These are phyloP conservation scores for Leucogyrophana mollusca DNA, from an alignment of 768 basidiomycete genomes.

Conservation along the genomic window DNA sequence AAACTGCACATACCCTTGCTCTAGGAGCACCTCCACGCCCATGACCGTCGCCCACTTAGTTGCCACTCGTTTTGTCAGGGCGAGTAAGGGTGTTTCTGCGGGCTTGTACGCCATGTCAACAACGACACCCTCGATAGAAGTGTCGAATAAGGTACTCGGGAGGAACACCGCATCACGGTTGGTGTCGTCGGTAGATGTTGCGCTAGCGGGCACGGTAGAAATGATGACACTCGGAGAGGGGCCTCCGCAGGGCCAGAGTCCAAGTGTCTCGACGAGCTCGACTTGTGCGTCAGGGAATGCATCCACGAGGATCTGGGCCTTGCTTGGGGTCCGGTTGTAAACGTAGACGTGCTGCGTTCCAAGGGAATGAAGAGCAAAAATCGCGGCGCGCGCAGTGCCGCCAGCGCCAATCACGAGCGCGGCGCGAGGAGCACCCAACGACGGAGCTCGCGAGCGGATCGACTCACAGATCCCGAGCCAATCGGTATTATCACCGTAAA, in stretches of 20 bases:
- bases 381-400: constrained; percentile 91
- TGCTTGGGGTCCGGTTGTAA: constrained; percentile 79
- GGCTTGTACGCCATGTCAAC: constrained; percentile 97
- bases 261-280: constrained; percentile 57
- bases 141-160: constrained; percentile 54
- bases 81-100: constrained; percentile 75
- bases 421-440: constrained; percentile 35
- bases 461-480: constrained; percentile 83
- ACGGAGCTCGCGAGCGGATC: constrained; percentile 43
- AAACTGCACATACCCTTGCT: constrained; percentile 88
- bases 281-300: constrained; percentile 69
- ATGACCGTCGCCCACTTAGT: constrained; percentile 66
- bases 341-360: constrained; percentile 74
- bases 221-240: constrained; percentile 72
- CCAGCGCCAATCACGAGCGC: constrained; percentile 93
- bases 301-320: constrained; percentile 66
- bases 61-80: constrained; percentile 53
- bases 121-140: constrained; percentile 66
- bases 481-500: constrained; percentile 94
- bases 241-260: constrained; percentile 43
- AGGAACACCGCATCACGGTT: constrained; percentile 33
- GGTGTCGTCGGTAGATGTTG: constrained; percentile 43
- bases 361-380: constrained; percentile 79
- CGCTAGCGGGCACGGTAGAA: constrained; percentile 81
- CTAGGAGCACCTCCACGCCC: constrained; percentile 82